A percentile compares a stretch with the other conserved stretches of the same genome.
Evolutionary conservation across 345 rosid genomes (phyloP).

Genomic region (Rhodamnia argentea): DNA sequence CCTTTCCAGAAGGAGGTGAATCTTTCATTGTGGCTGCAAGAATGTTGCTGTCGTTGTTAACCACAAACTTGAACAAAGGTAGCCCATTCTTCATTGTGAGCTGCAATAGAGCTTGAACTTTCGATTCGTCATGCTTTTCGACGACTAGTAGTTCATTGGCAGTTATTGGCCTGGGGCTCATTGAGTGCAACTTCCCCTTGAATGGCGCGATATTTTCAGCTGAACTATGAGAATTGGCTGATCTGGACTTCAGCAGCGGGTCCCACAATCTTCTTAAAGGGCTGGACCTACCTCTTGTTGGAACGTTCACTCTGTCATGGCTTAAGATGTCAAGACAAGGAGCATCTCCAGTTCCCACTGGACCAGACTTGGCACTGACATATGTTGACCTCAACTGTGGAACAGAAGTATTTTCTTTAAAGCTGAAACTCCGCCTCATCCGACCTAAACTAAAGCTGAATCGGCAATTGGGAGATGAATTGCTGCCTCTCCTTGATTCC

Average conservation of each 20-base stretch:
- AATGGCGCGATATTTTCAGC: constrained; percentile 26
- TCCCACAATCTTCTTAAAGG: constrained; percentile 67
- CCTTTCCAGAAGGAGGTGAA: constrained; percentile 26
- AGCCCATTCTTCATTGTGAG: constrained; percentile 51
- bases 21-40: constrained; percentile 62
- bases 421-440: constrained; percentile 68
- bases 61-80: constrained; percentile 58
- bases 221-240: constrained; percentile 7
- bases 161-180: constrained; percentile 9
- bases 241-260: constrained; percentile 54
- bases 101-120: constrained; percentile 49
- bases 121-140: constrained; percentile 24
- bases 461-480: constrained; percentile 49
- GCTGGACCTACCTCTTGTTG: constrained; percentile 47
- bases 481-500: constrained; percentile 31
- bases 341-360: constrained; percentile 30
- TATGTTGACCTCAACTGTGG: constrained; percentile 34
- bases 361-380: constrained; percentile 51
- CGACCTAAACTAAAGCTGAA: constrained; percentile 75
- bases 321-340: constrained; percentile 20
- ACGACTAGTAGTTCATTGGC: constrained; percentile 10
- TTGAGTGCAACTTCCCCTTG: constrained; percentile 24
- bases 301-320: constrained; percentile 24
- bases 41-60: constrained; percentile 37
- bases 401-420: constrained; percentile 47